Evolutionary conservation across 2,329 filamentous ascomycete species (phyloP).

Genomic region (Diaporthe vexans): DNA sequence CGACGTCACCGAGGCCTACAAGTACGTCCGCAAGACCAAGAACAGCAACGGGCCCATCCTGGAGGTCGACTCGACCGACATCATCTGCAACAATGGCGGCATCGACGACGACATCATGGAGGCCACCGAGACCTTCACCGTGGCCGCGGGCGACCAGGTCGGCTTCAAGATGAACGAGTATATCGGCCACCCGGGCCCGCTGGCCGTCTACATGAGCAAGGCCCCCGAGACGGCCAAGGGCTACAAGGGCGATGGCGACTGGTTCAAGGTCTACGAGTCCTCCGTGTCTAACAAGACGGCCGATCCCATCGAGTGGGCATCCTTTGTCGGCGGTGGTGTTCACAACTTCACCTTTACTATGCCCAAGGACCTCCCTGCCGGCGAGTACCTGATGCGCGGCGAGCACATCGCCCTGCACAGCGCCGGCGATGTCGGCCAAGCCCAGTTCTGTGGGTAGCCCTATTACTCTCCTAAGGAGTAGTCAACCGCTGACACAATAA

Average conservation of each 20-base stretch:
- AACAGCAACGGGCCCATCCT: slow-evolving; percentile 55
- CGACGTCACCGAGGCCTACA: slow-evolving; percentile 43
- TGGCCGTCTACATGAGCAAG: slow-evolving; percentile 55
- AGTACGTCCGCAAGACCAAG: slow-evolving; percentile 45
- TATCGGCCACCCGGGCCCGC: slow-evolving; percentile 56
- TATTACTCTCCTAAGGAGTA: fast-evolving
- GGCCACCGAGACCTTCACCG: slow-evolving; percentile 53
- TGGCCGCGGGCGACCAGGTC: slow-evolving; percentile 56
- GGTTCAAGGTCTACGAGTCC: slow-evolving; percentile 55
- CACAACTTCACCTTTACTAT: slow-evolving; percentile 53
- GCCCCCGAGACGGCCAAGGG: slow-evolving; percentile 49
- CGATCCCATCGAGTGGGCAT: slow-evolving; percentile 51
- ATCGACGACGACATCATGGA: slow-evolving; percentile 51
- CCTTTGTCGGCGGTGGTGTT: slow-evolving; percentile 26
- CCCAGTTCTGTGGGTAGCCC: slow-evolving; percentile 51
- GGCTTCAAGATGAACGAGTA: slow-evolving; percentile 56
- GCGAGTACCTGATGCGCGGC: slow-evolving; percentile 58
- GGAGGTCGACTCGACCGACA: slow-evolving; percentile 54
- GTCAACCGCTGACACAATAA: neutral
- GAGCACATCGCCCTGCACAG: slow-evolving; percentile 57
- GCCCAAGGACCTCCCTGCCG: slow-evolving; percentile 49
- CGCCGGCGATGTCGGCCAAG: slow-evolving; percentile 48
- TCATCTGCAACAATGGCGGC: slow-evolving; percentile 55
- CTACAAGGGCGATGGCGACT: slow-evolving; percentile 54
- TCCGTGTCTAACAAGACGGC: slow-evolving; percentile 49